Percentiles rank a stretch among this genome's conserved stretches.
Conservation (phyloP, 2,329 filamentous ascomycete species). For the Penicillium paneum region DNA sequence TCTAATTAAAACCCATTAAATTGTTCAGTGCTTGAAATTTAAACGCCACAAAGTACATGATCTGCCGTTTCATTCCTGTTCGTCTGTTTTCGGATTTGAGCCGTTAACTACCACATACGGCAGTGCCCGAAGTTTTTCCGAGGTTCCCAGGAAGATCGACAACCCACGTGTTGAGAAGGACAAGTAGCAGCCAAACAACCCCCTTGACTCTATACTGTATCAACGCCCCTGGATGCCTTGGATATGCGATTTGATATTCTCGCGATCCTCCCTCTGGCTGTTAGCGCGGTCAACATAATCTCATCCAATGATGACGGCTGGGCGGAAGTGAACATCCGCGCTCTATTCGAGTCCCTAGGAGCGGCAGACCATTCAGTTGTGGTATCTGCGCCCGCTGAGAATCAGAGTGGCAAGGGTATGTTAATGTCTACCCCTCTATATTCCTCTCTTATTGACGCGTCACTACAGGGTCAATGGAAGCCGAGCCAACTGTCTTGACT, state of each 20-base stretch:
- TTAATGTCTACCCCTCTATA: neutral
- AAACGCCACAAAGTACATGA: neutral
- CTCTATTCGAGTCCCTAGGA: slow-evolving; percentile 56
- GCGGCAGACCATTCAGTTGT: slow-evolving; percentile 59
- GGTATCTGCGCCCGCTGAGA: slow-evolving; percentile 64
- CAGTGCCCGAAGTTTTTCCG: neutral
- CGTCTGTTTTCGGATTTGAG: neutral
- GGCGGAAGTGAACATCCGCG: slow-evolving; percentile 65
- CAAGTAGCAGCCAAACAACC: neutral
- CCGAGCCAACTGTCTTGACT: slow-evolving; percentile 48
- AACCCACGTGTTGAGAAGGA: neutral
- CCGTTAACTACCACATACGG: neutral
- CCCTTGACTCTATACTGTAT: neutral
- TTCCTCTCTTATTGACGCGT: slow-evolving; percentile 5
- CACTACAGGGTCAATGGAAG: slow-evolving; percentile 51
- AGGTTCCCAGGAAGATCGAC: neutral
- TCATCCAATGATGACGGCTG: slow-evolving; percentile 71
- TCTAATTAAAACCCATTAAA: neutral
- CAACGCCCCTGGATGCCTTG: neutral
- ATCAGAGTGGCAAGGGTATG: slow-evolving; percentile 61
- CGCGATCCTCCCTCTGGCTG: slow-evolving; percentile 14
- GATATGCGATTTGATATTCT: slow-evolving; percentile 23
- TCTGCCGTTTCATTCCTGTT: neutral
- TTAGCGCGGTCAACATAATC: slow-evolving; percentile 52
- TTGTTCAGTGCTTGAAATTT: too few species aligned